Evolutionary conservation across 805 yeast species (phyloP).

Genomic region (Metschnikowia shivogae): DNA sequence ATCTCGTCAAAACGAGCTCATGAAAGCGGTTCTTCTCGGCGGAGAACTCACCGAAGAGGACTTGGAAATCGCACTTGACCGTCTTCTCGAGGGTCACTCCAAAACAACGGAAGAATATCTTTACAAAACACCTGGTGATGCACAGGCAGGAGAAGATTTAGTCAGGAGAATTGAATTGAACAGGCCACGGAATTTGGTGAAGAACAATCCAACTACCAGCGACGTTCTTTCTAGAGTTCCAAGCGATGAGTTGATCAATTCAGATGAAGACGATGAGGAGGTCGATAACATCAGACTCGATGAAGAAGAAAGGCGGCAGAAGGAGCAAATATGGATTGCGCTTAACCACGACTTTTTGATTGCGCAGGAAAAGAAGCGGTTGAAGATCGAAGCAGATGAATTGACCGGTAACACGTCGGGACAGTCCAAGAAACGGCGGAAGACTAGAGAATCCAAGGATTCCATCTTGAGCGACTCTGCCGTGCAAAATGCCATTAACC

Average conservation of each 20-base stretch:
- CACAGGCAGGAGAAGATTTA: conserved; percentile 14
- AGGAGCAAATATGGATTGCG: conserved; percentile 87
- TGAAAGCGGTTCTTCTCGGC: conserved; percentile 28
- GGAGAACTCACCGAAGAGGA: conserved; percentile 29
- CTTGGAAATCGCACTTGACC: conserved; percentile 16
- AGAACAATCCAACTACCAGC: conserved; percentile 51
- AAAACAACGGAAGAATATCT: conserved; percentile 19
- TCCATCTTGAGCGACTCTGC: conserved; percentile 27
- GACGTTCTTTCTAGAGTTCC: conserved; percentile 50
- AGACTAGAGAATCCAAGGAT: conserved; percentile 12
- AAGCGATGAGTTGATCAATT: conserved; percentile 59
- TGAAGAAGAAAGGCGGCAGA: conserved; percentile 65
- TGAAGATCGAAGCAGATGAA: conserved; percentile 82
- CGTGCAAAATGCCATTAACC: conserved; percentile 28
- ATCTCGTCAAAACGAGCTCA: conserved; percentile 18
- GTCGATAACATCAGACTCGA: conserved; percentile 56
- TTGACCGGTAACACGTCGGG: conserved; percentile 68
- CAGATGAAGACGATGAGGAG: conserved; percentile 79
- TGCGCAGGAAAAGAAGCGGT: conserved; percentile 78
- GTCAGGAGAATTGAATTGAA: conserved; percentile 22
- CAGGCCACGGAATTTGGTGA: conserved; percentile 47
- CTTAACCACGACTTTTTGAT: conserved; percentile 80
- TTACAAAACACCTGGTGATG: conserved; percentile 18
- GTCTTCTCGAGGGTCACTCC: conserved; percentile 19
- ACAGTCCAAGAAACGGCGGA: conserved; percentile 41